Percentiles rank a stretch among this genome's conserved stretches.
These are phyloP conservation scores for Pelargonium hybrid DNA, from an alignment of 441 rosid species.

Conservation along the genomic window DNA sequence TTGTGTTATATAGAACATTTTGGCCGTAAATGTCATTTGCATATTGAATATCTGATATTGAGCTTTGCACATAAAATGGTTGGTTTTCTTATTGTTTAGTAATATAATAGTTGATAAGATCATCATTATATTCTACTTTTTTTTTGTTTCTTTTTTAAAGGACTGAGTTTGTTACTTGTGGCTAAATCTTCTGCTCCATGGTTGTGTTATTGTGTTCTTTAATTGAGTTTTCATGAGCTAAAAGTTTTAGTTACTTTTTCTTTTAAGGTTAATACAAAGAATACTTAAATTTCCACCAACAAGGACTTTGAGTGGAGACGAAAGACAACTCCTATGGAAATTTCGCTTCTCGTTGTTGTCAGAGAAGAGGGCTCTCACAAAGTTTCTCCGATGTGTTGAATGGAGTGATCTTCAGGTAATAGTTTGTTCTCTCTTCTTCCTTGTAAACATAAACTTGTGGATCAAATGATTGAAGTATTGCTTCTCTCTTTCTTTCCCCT, in stretches of 20 bases:
- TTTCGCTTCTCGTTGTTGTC: slow-evolving; percentile 90
- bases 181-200: neutral
- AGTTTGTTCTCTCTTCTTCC: slow-evolving; percentile 11
- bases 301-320: slow-evolving; percentile 83
- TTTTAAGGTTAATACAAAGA: slow-evolving; percentile 67
- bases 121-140: neutral
- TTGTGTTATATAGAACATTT: neutral
- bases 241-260: slow-evolving; percentile 17
- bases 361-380: slow-evolving; percentile 94
- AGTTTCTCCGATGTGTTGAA: slow-evolving; percentile 91
- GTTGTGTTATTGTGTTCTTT: slow-evolving; percentile 9
- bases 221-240: slow-evolving; percentile 12
- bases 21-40: neutral
- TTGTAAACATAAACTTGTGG: neutral
- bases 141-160: slow-evolving; percentile 1
- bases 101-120: neutral
- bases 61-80: neutral
- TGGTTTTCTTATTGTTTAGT: neutral
- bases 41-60: neutral
- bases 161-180: slow-evolving; percentile 13
- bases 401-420: slow-evolving; percentile 96
- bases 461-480: slow-evolving; percentile 4
- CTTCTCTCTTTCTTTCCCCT: neutral
- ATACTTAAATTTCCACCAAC: slow-evolving; percentile 94
- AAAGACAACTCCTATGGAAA: slow-evolving; percentile 96